These are phyloP conservation scores for Turnera subulata DNA, from an alignment of 345 rosid species.

Conservation along the genomic window DNA sequence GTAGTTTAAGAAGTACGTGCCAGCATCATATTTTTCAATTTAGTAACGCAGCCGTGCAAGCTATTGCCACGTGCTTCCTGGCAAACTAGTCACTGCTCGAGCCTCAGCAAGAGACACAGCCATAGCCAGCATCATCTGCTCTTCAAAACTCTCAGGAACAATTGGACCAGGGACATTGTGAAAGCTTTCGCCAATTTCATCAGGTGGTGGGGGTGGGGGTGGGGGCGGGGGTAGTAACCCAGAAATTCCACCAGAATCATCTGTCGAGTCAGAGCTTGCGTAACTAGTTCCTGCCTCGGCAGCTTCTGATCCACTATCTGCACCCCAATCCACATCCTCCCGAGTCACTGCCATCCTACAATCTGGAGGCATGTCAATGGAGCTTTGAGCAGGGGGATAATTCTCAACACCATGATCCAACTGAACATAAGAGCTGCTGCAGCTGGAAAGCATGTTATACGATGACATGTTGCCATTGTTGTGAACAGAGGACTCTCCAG, in stretches of 20 bases:
- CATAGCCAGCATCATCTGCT: constrained; percentile 96
- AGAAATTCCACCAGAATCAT: constrained; percentile 38
- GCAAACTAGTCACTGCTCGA: constrained; percentile 46
- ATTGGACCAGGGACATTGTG: constrained; percentile 42
- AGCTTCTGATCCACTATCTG: constrained; percentile 47
- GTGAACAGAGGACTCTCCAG: constrained; percentile 50
- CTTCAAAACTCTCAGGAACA: constrained; percentile 85
- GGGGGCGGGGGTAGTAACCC: constrained; percentile 13
- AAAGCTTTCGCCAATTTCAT: constrained; percentile 33
- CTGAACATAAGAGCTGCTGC: constrained; percentile 45
- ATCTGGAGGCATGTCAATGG: constrained; percentile 25
- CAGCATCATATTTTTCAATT: constrained; percentile 16
- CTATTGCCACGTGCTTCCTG: constrained; percentile 70
- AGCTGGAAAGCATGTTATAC: constrained; percentile 42
- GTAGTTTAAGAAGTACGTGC: constrained; percentile 15
- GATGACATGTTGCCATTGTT: constrained; percentile 38
- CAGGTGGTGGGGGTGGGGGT: constrained; percentile 26
- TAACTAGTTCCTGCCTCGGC: constrained; percentile 75
- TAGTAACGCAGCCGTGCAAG: constrained; percentile 11
- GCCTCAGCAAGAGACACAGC: constrained; percentile 93
- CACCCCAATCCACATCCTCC: constrained; percentile 49
- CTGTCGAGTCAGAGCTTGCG: constrained; percentile 55
- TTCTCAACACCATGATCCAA: constrained; percentile 39
- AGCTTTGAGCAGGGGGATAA: constrained; percentile 34
- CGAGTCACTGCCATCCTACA: constrained; percentile 27